phyloP scores from a whole-genome alignment of 352 stramenopile species.

The Globisporangium splendens region DNA sequence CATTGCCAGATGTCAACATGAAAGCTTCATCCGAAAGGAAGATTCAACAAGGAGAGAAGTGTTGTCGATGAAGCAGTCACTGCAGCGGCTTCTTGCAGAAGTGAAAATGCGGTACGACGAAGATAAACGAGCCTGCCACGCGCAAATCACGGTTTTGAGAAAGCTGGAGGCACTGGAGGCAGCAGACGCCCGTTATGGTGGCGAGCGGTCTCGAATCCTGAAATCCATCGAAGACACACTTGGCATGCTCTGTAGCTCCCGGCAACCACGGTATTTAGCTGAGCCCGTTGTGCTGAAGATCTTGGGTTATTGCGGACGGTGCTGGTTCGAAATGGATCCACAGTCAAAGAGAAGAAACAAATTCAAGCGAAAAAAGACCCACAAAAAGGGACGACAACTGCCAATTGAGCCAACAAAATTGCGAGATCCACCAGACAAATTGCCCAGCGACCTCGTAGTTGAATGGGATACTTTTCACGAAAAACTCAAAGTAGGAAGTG shows the following conservation, averaged over 20 bases:
- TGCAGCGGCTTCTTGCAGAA: conserved; percentile 42
- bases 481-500: conserved; percentile 25
- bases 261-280: conserved; percentile 25
- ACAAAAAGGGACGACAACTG: not conserved
- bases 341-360: not conserved
- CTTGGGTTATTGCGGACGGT: conserved; percentile 45
- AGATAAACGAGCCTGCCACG: conserved; percentile 22
- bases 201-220: conserved; percentile 25
- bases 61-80: conserved; percentile 17
- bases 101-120: conserved; percentile 55
- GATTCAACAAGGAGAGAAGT: conserved; percentile 26
- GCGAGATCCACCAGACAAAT: conserved; percentile 25
- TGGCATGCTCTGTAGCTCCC: conserved; percentile 21
- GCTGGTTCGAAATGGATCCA: conserved; percentile 48
- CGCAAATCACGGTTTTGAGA: conserved; percentile 36
- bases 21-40: conserved; percentile 13
- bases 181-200: conserved; percentile 36
- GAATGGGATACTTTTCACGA: conserved; percentile 28
- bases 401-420: conserved; percentile 19
- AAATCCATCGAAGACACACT: conserved; percentile 26
- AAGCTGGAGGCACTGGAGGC: conserved; percentile 29
- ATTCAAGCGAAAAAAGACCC: conserved; percentile 9
- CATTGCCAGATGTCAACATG: conserved; percentile 33
- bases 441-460: conserved; percentile 23
- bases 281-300: conserved; percentile 31